Base-by-base conservation (phyloP, 805 yeast genomes). In the Ogataea allantospora region DNA sequence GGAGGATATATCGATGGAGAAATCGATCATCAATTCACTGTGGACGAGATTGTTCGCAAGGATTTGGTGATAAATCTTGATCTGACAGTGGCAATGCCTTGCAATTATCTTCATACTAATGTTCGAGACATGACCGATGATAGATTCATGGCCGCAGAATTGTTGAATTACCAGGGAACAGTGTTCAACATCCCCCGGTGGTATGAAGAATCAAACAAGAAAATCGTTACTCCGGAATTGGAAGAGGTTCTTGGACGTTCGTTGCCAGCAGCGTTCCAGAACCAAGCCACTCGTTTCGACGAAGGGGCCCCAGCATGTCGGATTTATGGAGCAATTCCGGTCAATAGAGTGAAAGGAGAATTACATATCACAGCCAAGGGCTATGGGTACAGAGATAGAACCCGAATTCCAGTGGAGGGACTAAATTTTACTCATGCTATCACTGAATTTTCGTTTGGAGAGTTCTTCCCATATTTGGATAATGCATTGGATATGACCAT, bases 361-460 rank as follows among this genome's bases (percentile, higher is more conserved):
- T 76, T 93, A 54, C 89, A 83, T 52, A 82, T 93, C 31, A 83
- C 89, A 2, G 88, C 85, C 2, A 79, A 75, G 50, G 95, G 95
- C 0, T 65, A 66, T 46, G 89, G 86, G 1, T 80, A 80, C 44
- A 48, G 62, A 25, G 80, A 72, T 44, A 61, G 75, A 41, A 65
- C 75, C 30, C 61, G 63, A 28, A 68, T 72, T 8, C 76, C 75
- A 1, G 22, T 54, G 6, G 77, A 77, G 26, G 63, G 71, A 15
- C 63, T 86, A 42, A 85, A 91, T 55, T 83, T 91, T 57, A 75
- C 95, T 1, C 99, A 93, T 62, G 77, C 78, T 5, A 81, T 93
- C 43, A 76, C 77, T 43, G 98, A 91, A 60, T 77, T 88, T 46
- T 88, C 97, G 8, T 91, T 81, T 63, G 99, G 99, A 10, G 86